Evolutionary conservation across 371 early-diverging fungal species (phyloP).

Genomic region (Mucor plumbeus): DNA sequence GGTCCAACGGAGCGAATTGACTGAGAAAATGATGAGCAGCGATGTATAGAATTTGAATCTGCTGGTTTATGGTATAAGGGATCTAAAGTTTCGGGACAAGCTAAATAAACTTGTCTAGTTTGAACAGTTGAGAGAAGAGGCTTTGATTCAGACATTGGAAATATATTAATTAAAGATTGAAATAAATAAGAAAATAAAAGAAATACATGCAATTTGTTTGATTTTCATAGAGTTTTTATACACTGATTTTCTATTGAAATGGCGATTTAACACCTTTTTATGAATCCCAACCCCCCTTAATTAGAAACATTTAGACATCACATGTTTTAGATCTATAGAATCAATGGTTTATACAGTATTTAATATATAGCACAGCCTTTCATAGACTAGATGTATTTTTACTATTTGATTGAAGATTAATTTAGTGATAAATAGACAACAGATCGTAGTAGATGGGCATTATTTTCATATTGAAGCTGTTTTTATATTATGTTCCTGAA

Average conservation of each 20-base stretch:
- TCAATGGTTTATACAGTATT: neutral
- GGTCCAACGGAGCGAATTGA: neutral
- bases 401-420: too few relatives aligned
- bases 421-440: too few relatives aligned
- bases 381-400: too few relatives aligned
- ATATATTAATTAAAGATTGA: neutral
- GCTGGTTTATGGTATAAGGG: slow-evolving; percentile 6
- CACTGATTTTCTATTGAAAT: neutral
- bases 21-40: neutral
- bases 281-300: neutral
- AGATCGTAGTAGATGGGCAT: too few relatives aligned
- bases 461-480: too few relatives aligned
- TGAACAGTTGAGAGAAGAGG: slow-evolving; percentile 13
- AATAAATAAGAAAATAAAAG: neutral
- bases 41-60: neutral
- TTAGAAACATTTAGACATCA: neutral
- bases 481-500: too few relatives aligned
- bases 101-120: slow-evolving; percentile 14
- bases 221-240: neutral
- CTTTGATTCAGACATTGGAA: neutral
- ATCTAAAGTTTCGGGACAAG: slow-evolving; percentile 12
- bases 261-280: neutral
- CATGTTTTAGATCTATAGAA: neutral
- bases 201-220: neutral
- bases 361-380: too few relatives aligned